Base-by-base conservation (phyloP, 257 asterid species). In the Solanum piurae region DNA sequence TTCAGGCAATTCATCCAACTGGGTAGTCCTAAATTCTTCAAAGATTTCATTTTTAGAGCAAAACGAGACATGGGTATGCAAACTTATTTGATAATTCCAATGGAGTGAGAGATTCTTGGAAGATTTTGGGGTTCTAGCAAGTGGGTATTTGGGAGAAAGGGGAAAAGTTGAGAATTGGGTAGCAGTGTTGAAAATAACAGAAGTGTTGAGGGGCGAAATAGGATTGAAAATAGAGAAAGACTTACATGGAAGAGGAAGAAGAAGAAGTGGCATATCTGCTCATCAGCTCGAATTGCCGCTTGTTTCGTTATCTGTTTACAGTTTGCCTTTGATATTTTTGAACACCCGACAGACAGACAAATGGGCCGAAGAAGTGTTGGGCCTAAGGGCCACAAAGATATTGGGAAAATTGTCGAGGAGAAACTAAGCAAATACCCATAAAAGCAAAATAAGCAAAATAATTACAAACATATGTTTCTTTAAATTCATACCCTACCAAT, bases 11-110 rank as follows among this genome's bases (percentile, higher is more conserved):
- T 72, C 87, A 79, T 93, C 77, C 86, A 88, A 85, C 69, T 87
- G 88, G 90, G 95, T 71, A 18, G 88, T 93, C 88, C 79, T 86
- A 44, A 75, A 88, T 79, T 91, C 94, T 85, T 94, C 94, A 62
- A 89, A 88, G 66, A 91, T 91, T 34, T 93, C 98, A 60, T 93
- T 95, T 90, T 93, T 93, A 66, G 95, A 72, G 90, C 98, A 97
- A 44, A 89, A 88, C 7, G 90, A 64, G 37, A 91, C 89, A 73
- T 86, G 96, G 89, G 93, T 38, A 64, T 74, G 88, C 83, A 91
- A 89, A 62, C 82, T 83, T 90, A 90, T 89, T 5, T 89, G 87
- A 75, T 87, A 83, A 87, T 89, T 89, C 66, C 88, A 64, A 87
- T 89, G 77, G 72, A 89, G 84, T 74, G 77, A 40, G 18, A 86